Evolutionary conservation across 73 alveolate genomes (phyloP), one percentile per base, ranked within the genome.

Genomic region (Breviolum minutum): DNA sequence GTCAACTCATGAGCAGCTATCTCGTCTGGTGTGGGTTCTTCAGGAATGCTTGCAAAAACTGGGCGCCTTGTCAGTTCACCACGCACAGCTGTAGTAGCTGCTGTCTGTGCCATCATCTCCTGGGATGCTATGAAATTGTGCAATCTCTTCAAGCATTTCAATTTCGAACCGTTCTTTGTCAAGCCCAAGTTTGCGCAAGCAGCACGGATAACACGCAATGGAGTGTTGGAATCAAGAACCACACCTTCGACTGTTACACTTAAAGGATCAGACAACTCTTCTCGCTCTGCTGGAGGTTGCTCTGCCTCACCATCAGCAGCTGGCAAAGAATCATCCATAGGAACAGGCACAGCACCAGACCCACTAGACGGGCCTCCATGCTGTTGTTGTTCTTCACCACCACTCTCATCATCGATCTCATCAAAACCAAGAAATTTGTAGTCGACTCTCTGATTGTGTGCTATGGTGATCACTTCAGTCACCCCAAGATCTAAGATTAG

Each of bases 381-480:
- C 2, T 40, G n/a, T 1, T 1, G 48, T 11, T 22, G 29, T 14
- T 2, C 85, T 24, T 6, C 85, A 19, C 4, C 48, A 24, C 29
- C n/a, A 40, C 0, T 0, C 5, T 40, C 54, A 40, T 40, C 54
- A 40, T 40, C 54, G 5, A 40, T 3, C 54, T 40, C 54, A 40
- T 40, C 54, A 68, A 22, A 68, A 3, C 54, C 54, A 40, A 40
- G 54, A 3, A 40, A 40, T 3, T 3, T 40, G 3, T 40, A 40
- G 1, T 1, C 54, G 3, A 40, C 54, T 3, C 0, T 14, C 24
- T 73, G 61, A n/a, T 19, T n/a, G 7, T 86, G 81, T 1, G 94
- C 94, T 14, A 83, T 83, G 1, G 92, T 83, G 92, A 83, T 83
- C n/a, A 20, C 76, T 29, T 83, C 71, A 19, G 60, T 71, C 12